phyloP scores from a whole-genome alignment of 2,329 filamentous ascomycete species.

The Monilinia fructicola region DNA sequence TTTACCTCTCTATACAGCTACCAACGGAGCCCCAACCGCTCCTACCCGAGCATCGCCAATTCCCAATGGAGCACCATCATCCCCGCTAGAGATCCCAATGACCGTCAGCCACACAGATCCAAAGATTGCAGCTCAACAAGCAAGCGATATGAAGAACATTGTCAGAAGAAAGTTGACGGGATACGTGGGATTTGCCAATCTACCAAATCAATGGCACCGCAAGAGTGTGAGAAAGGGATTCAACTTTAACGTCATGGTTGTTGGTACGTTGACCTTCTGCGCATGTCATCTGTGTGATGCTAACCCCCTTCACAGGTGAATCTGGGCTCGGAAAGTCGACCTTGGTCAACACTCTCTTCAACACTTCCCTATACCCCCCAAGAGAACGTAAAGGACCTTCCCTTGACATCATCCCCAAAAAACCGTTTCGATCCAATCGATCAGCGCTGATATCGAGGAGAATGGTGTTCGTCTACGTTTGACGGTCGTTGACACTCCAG shows the following conservation, averaged over 20 bases:
- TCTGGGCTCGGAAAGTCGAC: conserved; percentile 99
- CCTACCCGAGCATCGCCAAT: conserved; percentile 37
- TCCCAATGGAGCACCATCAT: conserved; percentile 37
- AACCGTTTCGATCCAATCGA: conserved; percentile 92
- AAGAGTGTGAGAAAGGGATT: conserved; percentile 99
- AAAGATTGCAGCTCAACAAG: conserved; percentile 42
- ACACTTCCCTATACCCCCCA: conserved; percentile 97
- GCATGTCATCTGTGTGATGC: conserved; percentile 3
- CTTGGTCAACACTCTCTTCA: conserved; percentile 98
- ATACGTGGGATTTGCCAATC: conserved; percentile 97
- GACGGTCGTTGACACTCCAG: conserved; percentile 96
- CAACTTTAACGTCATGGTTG: conserved; percentile 99
- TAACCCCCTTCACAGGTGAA: conserved; percentile 66
- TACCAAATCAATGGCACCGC: conserved; percentile 99
- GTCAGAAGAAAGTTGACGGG: conserved; percentile 97
- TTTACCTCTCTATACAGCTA: conserved; percentile 41
- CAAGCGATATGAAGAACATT: conserved; percentile 65
- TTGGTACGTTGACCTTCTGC: conserved; percentile 66
- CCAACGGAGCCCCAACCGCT: conserved; percentile 39
- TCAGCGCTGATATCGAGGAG: conserved; percentile 96
- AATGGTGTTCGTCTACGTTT: conserved; percentile 94
- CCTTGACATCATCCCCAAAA: conserved; percentile 99
- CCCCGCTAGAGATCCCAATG: conserved; percentile 38
- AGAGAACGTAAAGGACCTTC: conserved; percentile 98
- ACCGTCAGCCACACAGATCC: conserved; percentile 42